Evolutionary conservation across 2,329 filamentous ascomycete genomes (phyloP).

Genomic region (Claviceps monticola): DNA sequence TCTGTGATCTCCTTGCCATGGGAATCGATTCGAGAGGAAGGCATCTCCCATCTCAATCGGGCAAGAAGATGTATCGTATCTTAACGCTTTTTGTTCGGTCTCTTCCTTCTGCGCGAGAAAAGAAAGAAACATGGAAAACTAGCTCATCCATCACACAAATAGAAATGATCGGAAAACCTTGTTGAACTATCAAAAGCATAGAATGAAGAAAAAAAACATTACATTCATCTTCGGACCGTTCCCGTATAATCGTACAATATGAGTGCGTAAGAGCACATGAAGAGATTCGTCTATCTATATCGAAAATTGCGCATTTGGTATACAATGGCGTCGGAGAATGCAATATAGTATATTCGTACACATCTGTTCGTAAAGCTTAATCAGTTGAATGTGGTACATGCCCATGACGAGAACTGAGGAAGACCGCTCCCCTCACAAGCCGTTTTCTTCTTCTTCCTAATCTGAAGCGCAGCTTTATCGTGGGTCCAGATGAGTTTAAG

Average conservation of each 20-base stretch:
- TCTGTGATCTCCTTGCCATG: slow-evolving; percentile 46
- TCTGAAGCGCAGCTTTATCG: too few relatives aligned
- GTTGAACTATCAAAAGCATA: too few relatives aligned
- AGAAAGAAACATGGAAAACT: background rate
- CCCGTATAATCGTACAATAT: background rate
- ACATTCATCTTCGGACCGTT: background rate
- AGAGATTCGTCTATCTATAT: background rate
- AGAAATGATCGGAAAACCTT: too few relatives aligned
- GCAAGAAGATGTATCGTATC: slow-evolving; percentile 53
- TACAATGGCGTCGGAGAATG: background rate
- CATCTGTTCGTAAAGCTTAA: background rate
- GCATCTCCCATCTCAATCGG: slow-evolving; percentile 9
- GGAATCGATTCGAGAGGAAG: slow-evolving; percentile 6
- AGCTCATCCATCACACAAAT: background rate
- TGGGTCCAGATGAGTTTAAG: too few relatives aligned
- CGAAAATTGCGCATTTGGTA: background rate
- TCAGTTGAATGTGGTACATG: background rate
- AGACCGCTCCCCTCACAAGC: too few relatives aligned
- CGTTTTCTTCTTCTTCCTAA: too few relatives aligned
- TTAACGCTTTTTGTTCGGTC: slow-evolving; percentile 31
- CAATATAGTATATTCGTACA: background rate
- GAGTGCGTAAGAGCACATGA: background rate
- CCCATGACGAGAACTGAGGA: background rate
- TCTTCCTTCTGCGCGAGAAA: background rate
- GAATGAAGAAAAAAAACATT: background rate